Evolutionary conservation across 1,284 basidiomycete genomes (phyloP), one percentile per base, ranked within the genome.

Genomic region (Psilocybe mexicana): DNA sequence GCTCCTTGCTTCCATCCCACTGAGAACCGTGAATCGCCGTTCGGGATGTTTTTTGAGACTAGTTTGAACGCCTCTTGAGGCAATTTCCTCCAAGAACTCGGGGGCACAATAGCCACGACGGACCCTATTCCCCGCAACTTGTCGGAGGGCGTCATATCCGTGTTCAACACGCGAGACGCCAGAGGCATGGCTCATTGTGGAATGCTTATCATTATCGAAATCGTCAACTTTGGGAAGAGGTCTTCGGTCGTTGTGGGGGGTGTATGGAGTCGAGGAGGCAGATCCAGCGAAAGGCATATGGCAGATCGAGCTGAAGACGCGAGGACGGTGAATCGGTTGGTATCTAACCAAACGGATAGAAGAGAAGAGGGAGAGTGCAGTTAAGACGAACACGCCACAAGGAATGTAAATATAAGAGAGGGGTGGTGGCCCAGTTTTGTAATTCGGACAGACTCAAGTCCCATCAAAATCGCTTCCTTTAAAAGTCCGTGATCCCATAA

Each of bases 31-130:
- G 64, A 78, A 69, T 44, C 72, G 72, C 63, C 72, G 71, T 12
- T 69, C 67, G 25, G 70, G 61, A 25, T 63, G 61, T 52, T 69
- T 66, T 46, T 70, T 67, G 33, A 70, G 62, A 45, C 67, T 61
- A 46, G 65, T 65, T 25, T 61, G 61, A 18, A 67, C 62, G 24
- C 69, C 70, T 54, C 67, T 67, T 52, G 63, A 67, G 11, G 75
- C 70, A 50, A 76, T 66, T 46, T 73, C 71, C 55, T 75, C 73
- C 60, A 79, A 63, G 59, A 76, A 79, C 60, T 78, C 78, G 18
- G 76, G 73, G n/a, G 72, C 62, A 57, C 76, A 79, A 54, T 69
- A 68, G 24, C 73, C 74, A 45, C 74, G 72, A 44, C 76, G 75
- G 38, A 73, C 68, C 43, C 70, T 64, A 50, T 71, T 70, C 54